These are phyloP conservation scores for Cystoderma amianthinum DNA, from an alignment of 768 basidiomycete genomes.

Conservation along the genomic window DNA sequence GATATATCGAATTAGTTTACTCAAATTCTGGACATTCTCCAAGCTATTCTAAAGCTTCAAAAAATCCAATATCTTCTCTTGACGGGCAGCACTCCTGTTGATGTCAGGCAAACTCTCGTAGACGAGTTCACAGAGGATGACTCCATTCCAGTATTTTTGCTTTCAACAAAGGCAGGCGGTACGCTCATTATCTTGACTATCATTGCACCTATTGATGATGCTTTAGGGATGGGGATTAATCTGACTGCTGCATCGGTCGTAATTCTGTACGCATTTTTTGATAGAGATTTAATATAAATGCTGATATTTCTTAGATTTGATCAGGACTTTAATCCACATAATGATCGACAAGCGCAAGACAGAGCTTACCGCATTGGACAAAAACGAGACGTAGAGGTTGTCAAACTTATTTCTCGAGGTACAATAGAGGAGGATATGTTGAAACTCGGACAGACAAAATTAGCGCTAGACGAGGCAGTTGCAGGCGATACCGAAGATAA, in stretches of 20 bases:
- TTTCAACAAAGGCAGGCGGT: slow-evolving; percentile 89
- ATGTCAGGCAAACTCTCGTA: slow-evolving; percentile 86
- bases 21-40: slow-evolving; percentile 90
- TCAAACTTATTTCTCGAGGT: slow-evolving; percentile 86
- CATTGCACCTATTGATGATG: background rate
- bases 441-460: slow-evolving; percentile 80
- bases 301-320: slow-evolving; percentile 59
- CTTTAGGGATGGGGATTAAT: slow-evolving; percentile 85
- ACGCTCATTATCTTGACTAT: slow-evolving; percentile 5
- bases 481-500: slow-evolving; percentile 69
- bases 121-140: slow-evolving; percentile 93
- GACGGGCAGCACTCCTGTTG: slow-evolving; percentile 91
- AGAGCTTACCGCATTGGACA: slow-evolving; percentile 97
- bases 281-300: slow-evolving; percentile 2
- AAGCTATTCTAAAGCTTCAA: slow-evolving; percentile 69
- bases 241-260: slow-evolving; percentile 94
- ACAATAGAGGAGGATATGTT: slow-evolving; percentile 98
- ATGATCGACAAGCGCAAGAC: slow-evolving; percentile 96
- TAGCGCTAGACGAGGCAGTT: slow-evolving; percentile 90
- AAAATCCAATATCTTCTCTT: slow-evolving; percentile 73
- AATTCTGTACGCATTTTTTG: slow-evolving; percentile 56
- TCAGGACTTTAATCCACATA: slow-evolving; percentile 97
- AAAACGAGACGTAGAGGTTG: slow-evolving; percentile 88
- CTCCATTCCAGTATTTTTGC: slow-evolving; percentile 80
- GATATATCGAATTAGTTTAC: slow-evolving; percentile 59